Evolutionary conservation across 192 early-diverging fungal genomes (phyloP).

Genomic region (Umbelopsis isabellina): DNA sequence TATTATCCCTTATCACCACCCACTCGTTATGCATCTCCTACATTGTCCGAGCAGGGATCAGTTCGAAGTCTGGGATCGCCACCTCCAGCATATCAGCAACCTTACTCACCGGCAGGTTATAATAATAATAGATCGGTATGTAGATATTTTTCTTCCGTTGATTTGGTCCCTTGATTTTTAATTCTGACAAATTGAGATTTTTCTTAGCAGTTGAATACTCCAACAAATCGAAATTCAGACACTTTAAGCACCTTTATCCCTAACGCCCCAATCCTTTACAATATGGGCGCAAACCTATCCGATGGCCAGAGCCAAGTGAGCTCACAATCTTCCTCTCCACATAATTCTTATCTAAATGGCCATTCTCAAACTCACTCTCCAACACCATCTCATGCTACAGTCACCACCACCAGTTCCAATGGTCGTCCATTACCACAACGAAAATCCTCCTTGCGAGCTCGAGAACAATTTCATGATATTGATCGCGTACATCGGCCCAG

Average conservation of each 20-base stretch:
- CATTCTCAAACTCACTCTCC: neutral
- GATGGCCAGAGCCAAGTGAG: neutral
- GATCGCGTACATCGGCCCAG: neutral
- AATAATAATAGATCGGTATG: constrained; percentile 9
- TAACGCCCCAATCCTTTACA: constrained; percentile 22
- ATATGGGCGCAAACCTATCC: neutral
- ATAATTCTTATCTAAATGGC: constrained; percentile 4
- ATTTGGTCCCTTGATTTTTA: too few relatives aligned
- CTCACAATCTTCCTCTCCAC: constrained; percentile 14
- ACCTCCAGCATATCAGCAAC: constrained; percentile 15
- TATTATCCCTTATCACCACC: constrained; percentile 17
- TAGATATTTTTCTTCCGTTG: neutral
- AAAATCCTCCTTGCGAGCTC: constrained; percentile 9
- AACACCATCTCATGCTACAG: constrained; percentile 15
- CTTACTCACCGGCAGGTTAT: neutral
- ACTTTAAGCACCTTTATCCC: constrained; percentile 28
- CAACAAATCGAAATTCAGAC: constrained; percentile 26
- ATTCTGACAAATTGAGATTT: neutral
- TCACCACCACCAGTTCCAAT: neutral
- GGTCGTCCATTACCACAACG: neutral
- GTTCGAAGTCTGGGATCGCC: constrained; percentile 2
- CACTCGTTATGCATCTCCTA: constrained; percentile 11
- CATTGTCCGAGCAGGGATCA: constrained; percentile 18
- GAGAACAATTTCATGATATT: constrained; percentile 1
- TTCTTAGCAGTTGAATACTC: neutral